These are phyloP conservation scores for Alternaria sp. DNA, from an alignment of 2,329 filamentous ascomycete species.

Conservation along the genomic window DNA sequence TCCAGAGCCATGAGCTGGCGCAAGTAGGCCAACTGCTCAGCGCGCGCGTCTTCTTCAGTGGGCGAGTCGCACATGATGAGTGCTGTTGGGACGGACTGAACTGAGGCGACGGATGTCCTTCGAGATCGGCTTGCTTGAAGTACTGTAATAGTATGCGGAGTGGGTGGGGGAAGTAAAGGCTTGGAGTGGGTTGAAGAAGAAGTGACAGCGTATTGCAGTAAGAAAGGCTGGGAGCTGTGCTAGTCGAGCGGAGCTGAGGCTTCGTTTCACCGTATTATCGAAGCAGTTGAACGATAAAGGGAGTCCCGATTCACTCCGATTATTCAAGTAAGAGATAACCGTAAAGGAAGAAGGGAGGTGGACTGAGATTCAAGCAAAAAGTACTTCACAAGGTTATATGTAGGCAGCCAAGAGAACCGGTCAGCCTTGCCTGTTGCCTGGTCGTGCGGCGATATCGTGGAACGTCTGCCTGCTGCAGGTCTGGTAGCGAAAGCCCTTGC, in stretches of 20 bases:
- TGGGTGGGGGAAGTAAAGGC: background rate
- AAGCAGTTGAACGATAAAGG: background rate
- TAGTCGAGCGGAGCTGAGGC: background rate
- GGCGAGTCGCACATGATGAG: slow-evolving; percentile 8
- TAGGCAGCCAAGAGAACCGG: slow-evolving; percentile 1
- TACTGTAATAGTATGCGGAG: background rate
- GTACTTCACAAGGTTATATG: background rate
- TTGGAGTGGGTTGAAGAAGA: background rate
- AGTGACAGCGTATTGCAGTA: background rate
- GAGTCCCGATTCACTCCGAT: background rate
- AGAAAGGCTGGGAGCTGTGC: background rate
- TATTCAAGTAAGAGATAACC: background rate
- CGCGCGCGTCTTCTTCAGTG: background rate
- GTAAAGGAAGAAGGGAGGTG: background rate
- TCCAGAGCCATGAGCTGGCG: background rate
- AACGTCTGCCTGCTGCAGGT: slow-evolving; percentile 5
- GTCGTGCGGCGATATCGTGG: background rate
- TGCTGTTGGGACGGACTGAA: background rate
- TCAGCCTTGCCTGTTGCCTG: slow-evolving; percentile 17
- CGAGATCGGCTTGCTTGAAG: background rate
- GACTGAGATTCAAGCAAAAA: background rate
- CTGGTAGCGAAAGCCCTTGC: background rate
- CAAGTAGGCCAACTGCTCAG: background rate
- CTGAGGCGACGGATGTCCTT: background rate
- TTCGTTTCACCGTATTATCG: background rate